Base-by-base conservation (phyloP, 202 grass and related monocot genomes). In the Saccharum hybrid region DNA sequence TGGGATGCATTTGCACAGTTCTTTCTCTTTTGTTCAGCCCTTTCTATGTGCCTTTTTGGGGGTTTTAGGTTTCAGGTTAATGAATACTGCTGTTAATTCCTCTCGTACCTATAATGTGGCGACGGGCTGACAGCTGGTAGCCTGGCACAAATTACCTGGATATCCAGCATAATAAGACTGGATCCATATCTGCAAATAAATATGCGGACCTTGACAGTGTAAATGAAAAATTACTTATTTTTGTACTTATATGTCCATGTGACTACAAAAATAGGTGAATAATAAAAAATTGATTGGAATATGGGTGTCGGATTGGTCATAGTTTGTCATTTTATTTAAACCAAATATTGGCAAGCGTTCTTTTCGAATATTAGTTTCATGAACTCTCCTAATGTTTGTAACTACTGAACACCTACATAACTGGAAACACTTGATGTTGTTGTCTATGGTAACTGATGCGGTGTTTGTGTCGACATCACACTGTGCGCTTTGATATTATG, bases 141-240 rank as follows among this genome's bases (percentile, higher is more conserved):
- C 38, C 66, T 81, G 45, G 6, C 33, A 49, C 22, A 21, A 49
- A 68, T 68, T 82, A 68, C 30, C 1, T 60, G 80, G 66, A 57
- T 34, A 19, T 28, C 19, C 6, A 72, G 70, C 13, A 41, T 10
- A 75, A 71, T 67, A 40, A 41, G 54, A 70, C 51, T 41, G 48
- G 59, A 66, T 10, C 66, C 8, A 31, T 22, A 42, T 56, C 18
- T 72, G 56, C 0, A 61, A 56, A 49, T 28, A 61, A 15, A 18
- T 10, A 39, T 67, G 6, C 2, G 0, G 12, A 78, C 13, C 39
- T 23, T 71, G 23, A 60, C 15, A 16, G 30, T 71, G 52, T 71
- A 46, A 52, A 18, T 43, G 42, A 19, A 51, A 52, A 41, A 51
- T n/a, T 4, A 33, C 39, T 30, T 76, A 6, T 22, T 13, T 63